Base-by-base conservation (phyloP, 768 basidiomycete species). In the Mycena floridula region DNA sequence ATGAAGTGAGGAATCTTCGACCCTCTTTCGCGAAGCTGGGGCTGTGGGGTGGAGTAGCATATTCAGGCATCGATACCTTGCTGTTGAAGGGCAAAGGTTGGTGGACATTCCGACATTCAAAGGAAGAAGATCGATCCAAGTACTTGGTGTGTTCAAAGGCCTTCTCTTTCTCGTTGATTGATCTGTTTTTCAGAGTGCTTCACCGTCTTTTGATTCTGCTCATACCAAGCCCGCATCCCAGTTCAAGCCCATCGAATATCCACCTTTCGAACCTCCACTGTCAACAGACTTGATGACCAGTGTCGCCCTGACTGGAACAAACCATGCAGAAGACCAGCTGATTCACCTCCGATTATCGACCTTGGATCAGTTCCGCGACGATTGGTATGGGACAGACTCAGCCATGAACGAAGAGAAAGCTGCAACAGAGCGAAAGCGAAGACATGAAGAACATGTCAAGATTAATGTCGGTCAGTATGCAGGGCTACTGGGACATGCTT, bases 321-420 rank as follows among this genome's bases (percentile, higher is more conserved):
- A 95, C 58, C 95, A 98, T 57, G 83, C 87, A n/a, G 95, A 99
- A 60, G 92, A 97, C 60, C 92, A 97, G 60, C 91, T 85, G 3
- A 70, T 90, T 12, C 96, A 99, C 64, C 70, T 98, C 39, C 74
- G 85, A 25, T 78, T 96, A 3, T 65, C 37, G 55, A 54, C 46
- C 53, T 60, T 25, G 43, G 28, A 5, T 13, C 37, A 43, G 27
- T 43, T 16, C 50, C 27, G 62, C 13, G 49, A 63, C 24, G 58
- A 64, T 22, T 40, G 48, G 6, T 55, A 55, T 37, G 55, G 57
- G 20, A 53, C 50, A 15, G 56, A 35, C 20, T 13, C 42, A 18
- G 48, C 7, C 35, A 40, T 27, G 47, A 22, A 3, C 16, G 3
- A 24, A 4, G 59, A 55, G 18, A 56, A 57, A 6, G 50, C 59